Conservation (phyloP, 1,284 basidiomycete species). For the Puccinia novopanici region DNA sequence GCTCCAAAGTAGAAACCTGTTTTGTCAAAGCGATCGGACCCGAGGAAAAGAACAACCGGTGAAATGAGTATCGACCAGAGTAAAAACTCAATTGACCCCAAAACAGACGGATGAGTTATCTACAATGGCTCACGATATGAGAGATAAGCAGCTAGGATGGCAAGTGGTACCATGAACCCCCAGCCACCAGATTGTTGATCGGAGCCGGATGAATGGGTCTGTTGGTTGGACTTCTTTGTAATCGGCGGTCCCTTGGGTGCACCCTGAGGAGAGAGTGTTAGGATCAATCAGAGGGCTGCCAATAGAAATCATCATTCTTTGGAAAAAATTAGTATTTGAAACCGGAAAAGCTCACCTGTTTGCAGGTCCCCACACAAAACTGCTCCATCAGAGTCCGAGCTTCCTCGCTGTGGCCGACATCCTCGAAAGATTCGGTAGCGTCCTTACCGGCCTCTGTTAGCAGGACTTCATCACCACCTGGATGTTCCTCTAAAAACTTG, state of each 20-base stretch:
- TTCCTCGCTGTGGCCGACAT: conserved; percentile 98
- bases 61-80: neutral
- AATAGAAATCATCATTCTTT: neutral
- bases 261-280: conserved; percentile 2
- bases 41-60: neutral
- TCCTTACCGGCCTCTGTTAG: conserved; percentile 89
- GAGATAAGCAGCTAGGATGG: conserved; percentile 74
- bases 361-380: conserved; percentile 64
- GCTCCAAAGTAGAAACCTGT: conserved; percentile 15
- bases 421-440: conserved; percentile 97
- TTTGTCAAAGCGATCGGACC: neutral
- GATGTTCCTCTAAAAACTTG: conserved; percentile 97
- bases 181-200: conserved; percentile 16
- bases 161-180: conserved; percentile 68
- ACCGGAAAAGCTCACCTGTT: conserved; percentile 24
- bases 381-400: conserved; percentile 81
- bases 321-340: neutral
- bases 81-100: neutral
- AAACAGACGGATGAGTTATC: neutral
- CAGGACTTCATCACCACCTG: conserved; percentile 96
- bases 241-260: conserved; percentile 22
- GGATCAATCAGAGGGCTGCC: neutral
- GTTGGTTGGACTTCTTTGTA: conserved; percentile 30
- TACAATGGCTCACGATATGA: conserved; percentile 62
- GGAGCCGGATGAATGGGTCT: neutral